Conservation (phyloP, 2,329 filamentous ascomycete genomes). For the Apiospora aurea region DNA sequence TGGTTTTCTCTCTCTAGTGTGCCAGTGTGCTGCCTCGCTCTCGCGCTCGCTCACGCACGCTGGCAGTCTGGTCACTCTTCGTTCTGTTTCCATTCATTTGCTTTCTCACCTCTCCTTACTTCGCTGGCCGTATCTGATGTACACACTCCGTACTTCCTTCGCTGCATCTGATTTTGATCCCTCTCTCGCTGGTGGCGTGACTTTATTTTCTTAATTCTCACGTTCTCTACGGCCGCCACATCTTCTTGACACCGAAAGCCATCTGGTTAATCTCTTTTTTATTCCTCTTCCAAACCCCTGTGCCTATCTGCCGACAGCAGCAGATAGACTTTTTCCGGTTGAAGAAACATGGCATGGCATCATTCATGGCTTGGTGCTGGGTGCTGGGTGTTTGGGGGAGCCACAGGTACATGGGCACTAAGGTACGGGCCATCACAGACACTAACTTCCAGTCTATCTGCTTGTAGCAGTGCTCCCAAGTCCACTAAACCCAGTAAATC, state of each 20-base stretch:
- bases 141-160: neutral
- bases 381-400: neutral
- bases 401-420: conserved; percentile 1
- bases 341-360: conserved; percentile 18
- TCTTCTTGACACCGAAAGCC: neutral
- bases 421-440: conserved; percentile 5
- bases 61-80: neutral
- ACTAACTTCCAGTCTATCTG: conserved; percentile 15
- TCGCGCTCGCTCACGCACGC: neutral
- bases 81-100: conserved; percentile 2
- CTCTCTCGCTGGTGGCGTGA: neutral
- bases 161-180: neutral
- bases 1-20: neutral
- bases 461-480: neutral
- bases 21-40: neutral
- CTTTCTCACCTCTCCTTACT: conserved; percentile 15
- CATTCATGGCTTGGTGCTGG: neutral
- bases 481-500: conserved; percentile 14
- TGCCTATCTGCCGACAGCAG: neutral
- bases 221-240: neutral
- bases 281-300: neutral
- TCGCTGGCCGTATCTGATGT: neutral
- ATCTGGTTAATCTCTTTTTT: neutral
- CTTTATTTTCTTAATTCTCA: conserved; percentile 6
- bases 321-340: conserved; percentile 3